Evolutionary conservation across 441 rosid species (phyloP), one percentile per base, ranked within the genome.

Genomic region (Populus trichocarpa): DNA sequence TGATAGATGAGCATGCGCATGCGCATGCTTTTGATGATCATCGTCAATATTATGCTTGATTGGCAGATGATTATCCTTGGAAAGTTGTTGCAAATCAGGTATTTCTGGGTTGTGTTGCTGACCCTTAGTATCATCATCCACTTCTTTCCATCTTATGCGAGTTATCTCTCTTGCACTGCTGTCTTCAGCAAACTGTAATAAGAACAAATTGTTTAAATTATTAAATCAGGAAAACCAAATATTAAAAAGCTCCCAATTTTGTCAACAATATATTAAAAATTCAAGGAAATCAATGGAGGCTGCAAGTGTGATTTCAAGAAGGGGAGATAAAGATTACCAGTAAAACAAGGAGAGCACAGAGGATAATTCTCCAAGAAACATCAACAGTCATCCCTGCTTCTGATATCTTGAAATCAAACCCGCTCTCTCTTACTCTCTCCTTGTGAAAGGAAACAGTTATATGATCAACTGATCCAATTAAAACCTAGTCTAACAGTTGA

Each of bases 311-410:
- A 57, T 30, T 23, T 9, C 13, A 22, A 12, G 50, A 46, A 73
- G 28, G 42, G 8, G 32, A 67, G 18, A 64, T 3, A 42, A 13
- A 68, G n/a, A 67, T 77, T 84, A 84, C 89, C 86, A 73, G 33
- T 12, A 77, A 38, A 77, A 71, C 66, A 75, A 81, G 78, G 8
- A 84, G 77, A 72, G 80, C 26, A 23, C 38, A 26, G 23, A 79
- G 8, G 33, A 70, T 25, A 42, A 75, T 20, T 76, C 69, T 77
- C 76, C 81, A 68, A 25, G 72, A 38, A 71, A 71, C 72, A 71
- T 23, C 32, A 77, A 68, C n/a, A 64, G 23, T 77, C 87, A 86
- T 84, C 64, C 75, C 76, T 65, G 59, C 22, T 70, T 70, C 18
- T 33, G 63, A 63, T 5, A 26, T 10, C 4, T 23, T 22, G 22